A percentile compares a stretch with the other conserved stretches of the same genome.
Conservation (phyloP, 2,329 filamentous ascomycete genomes). For the Xylariomycetidae sp. region DNA sequence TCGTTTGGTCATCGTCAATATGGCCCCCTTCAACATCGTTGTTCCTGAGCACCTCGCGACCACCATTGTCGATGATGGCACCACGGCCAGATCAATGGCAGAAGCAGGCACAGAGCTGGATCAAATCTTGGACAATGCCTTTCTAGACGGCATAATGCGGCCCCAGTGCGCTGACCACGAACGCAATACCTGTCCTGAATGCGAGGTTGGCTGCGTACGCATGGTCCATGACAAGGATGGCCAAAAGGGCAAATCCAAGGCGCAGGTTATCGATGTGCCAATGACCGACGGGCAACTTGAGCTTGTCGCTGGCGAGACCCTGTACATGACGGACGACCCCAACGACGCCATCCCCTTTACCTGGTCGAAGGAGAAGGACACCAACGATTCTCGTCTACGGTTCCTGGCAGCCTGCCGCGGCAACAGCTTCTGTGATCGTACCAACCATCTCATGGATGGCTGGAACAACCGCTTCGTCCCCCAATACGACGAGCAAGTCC, state of each 20-base stretch:
- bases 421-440: background rate
- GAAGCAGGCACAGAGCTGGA: no score
- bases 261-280: no score
- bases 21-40: no score
- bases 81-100: no score
- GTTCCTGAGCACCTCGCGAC: no score
- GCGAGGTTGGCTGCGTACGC: background rate
- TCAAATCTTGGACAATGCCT: no score
- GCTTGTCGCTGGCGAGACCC: background rate
- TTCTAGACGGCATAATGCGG: background rate
- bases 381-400: background rate
- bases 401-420: background rate
- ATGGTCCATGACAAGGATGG: no score
- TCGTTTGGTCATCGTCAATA: no score
- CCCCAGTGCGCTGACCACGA: background rate
- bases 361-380: background rate
- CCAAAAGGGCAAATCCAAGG: background rate
- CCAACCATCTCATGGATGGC: background rate
- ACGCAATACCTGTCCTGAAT: background rate
- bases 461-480: constrained; percentile 6
- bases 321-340: background rate
- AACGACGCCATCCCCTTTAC: background rate
- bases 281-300: background rate
- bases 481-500: constrained; percentile 7
- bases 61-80: no score